Evolutionary conservation across 306 rosid species (phyloP), one percentile per base, ranked within the genome.

Genomic region (Adenanthera pavonina): DNA sequence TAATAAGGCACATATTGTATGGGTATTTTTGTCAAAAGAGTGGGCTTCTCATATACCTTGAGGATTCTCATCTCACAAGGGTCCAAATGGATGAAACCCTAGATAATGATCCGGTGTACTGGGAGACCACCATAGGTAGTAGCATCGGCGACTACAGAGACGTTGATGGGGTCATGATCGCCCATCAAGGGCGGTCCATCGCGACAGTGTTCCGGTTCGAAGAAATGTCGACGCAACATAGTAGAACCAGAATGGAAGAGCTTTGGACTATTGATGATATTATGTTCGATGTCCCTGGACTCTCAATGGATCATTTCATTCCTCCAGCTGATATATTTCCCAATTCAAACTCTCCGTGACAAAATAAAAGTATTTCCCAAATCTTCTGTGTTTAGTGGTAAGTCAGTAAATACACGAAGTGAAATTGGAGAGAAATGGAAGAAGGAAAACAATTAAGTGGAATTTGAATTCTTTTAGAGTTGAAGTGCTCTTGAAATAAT

Each of bases 41-140:
- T 71, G 99, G 99, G 1, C 96, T 95, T 70, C 94, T 95, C 35
- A 83, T 95, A 38, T 95, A 93, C 91, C 38, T 95, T 2, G 99
- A 95, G 86, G 99, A 95, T 83, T 93, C 99, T 0, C 98, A 95
- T 83, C 90, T 95, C 8, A 95, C 99, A 0, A 81, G 98, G 70
- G 98, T 95, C 0, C 92, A 90, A 59, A 85, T 92, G 1, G 66
- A 60, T 33, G 41, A 61, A 61, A 61, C 41, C n/a, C 88, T 89
- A 5, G 87, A 89, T 9, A 68, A 72, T 49, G 92, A 95, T 56
- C 84, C 89, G 0, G 91, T 95, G 62, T 95, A 90, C 16, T 93
- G 98, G 99, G 99, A 95, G 87, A 95, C 97, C 62, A 95, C 97
- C 38, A 95, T 93, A 56, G 99, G 99, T 0, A 95, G 99, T 78